Percentiles rank a stretch among this genome's conserved stretches.
Conservation (phyloP, 2,329 filamentous ascomycete genomes). For the Herpotrichia juniperi region DNA sequence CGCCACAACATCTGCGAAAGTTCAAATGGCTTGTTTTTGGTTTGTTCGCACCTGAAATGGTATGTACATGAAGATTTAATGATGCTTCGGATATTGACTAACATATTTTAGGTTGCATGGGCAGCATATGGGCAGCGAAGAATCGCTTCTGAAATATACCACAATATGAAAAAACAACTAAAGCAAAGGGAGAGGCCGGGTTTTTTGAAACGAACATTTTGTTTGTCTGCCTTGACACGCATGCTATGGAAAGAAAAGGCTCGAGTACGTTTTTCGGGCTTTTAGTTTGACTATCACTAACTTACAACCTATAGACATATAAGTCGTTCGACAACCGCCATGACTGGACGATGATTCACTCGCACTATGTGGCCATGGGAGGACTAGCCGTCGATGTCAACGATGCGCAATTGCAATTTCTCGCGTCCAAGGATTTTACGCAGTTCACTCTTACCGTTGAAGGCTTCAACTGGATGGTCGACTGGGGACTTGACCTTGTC, state of each 20-base stretch:
- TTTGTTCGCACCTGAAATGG: slow-evolving; percentile 21
- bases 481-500: slow-evolving; percentile 1
- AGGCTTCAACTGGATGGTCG: slow-evolving; percentile 2
- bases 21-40: slow-evolving; percentile 18
- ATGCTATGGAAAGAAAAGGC: slow-evolving; percentile 1
- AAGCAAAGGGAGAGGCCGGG: neutral
- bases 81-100: neutral
- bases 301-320: neutral
- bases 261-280: neutral
- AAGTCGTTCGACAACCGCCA: neutral
- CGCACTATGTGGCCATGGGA: slow-evolving; percentile 20
- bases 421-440: neutral
- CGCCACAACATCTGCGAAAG: slow-evolving; percentile 5
- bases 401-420: neutral
- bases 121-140: slow-evolving; percentile 3
- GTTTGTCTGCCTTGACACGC: neutral
- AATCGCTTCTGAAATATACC: neutral
- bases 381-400: slow-evolving; percentile 11
- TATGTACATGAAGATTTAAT: neutral
- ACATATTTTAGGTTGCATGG: slow-evolving; percentile 1
- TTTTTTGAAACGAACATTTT: neutral
- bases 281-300: neutral
- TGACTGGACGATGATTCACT: slow-evolving; percentile 19
- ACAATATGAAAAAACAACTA: neutral
- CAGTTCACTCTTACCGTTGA: slow-evolving; percentile 4